A percentile compares a stretch with the other conserved stretches of the same genome.
phyloP scores from a whole-genome alignment of 768 basidiomycete genomes.

The Cystofilobasidium macerans region DNA sequence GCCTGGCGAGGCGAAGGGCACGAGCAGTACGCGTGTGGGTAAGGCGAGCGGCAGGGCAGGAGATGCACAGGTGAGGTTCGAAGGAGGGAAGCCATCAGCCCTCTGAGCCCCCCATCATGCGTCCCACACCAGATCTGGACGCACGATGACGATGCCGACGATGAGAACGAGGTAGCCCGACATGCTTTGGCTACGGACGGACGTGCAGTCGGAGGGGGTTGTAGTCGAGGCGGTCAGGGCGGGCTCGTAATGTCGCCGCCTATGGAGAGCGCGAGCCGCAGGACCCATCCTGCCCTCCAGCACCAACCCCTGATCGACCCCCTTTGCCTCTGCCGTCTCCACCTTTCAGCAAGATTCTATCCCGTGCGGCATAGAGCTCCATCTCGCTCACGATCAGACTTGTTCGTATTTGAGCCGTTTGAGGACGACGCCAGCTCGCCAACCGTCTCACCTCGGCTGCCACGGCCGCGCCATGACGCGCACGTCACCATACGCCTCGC shows the following conservation, averaged over 20 bases:
- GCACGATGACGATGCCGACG: background rate
- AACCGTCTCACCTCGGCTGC: no score
- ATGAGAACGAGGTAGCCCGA: constrained; percentile 1
- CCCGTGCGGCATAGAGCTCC: no score
- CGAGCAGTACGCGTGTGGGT: background rate
- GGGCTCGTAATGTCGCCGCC: no score
- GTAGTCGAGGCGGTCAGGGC: background rate
- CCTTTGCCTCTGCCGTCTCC: no score
- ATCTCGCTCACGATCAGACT: no score
- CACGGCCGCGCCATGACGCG: background rate
- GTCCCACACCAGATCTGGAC: background rate
- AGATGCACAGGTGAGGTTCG: background rate
- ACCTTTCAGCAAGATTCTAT: no score
- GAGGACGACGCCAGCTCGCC: no score
- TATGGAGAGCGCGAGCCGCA: no score
- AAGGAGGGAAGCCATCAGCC: background rate
- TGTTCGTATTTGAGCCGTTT: no score
- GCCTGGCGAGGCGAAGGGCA: background rate
- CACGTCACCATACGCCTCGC: background rate
- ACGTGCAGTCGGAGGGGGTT: background rate
- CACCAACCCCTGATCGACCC: no score
- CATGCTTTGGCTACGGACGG: background rate
- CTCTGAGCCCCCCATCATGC: background rate
- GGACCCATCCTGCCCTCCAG: no score
- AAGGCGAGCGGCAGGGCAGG: background rate